Evolutionary conservation across 208 protist species (phyloP), one percentile per base, ranked within the genome.

Genomic region (Crithidia expoeki): DNA sequence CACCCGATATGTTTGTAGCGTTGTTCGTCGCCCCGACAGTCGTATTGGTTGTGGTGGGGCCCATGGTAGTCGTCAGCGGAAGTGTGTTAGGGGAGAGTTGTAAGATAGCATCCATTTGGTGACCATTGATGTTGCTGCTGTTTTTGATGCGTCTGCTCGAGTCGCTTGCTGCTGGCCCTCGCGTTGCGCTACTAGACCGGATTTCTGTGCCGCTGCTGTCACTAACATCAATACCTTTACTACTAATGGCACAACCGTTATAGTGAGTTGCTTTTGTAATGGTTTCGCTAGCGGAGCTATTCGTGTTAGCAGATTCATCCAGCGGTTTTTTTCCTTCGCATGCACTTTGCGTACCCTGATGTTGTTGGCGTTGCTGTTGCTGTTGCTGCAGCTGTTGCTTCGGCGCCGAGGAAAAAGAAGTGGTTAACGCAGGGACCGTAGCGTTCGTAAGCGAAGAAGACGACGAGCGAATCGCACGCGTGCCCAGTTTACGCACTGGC

Each of bases 401-500:
- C 21, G 19, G 55, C n/a, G 55, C 7, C 9, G 53, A 25, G 19
- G 34, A 10, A 32, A 40, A 32, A 6, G 27, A 3, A 34, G 50
- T 36, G 21, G 50, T 28, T 7, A 19, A n/a, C n/a, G n/a, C n/a
- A n/a, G n/a, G n/a, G n/a, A n/a, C n/a, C n/a, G n/a, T n/a, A n/a
- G n/a, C n/a, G n/a, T n/a, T n/a, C n/a, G n/a, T n/a, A n/a, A n/a
- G n/a, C n/a, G 40, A 32, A 11, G 36, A 38, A 2, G 9, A 19
- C 28, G 40, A 57, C 16, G 61, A 17, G 14, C 21, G 36, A 27
- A 10, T 47, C 4, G 25, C 21, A 16, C 49, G 71, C 9, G 17
- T 30, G 23, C 46, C 36, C 25, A 63, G 36, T 6, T 58, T 67
- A 9, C 72, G 65, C 32, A 63, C 40, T 2, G 70, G 74, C 40